Base-by-base conservation (phyloP, 1,284 basidiomycete species). In the Moesziomyces antarcticus region DNA sequence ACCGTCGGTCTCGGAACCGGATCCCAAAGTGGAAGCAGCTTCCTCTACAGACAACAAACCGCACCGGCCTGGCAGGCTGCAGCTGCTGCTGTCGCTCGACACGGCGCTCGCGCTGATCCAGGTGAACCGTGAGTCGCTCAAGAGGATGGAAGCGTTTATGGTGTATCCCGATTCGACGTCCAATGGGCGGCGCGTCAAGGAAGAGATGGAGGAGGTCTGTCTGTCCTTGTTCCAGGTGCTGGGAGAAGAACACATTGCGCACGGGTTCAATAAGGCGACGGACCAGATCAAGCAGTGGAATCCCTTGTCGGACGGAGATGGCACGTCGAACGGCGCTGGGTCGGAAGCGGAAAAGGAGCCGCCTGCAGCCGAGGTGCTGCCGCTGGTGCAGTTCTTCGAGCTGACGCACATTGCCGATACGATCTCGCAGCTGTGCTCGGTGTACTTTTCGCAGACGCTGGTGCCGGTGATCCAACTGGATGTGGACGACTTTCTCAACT, bases 351-450 rank as follows among this genome's bases (percentile, higher is more conserved):
- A 16, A 16, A n/a, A 43, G 41, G 55, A n/a, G 7, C 47, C 13
- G 40, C 40, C 16, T 24, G n/a, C 24, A 33, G 90, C 3, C 88
- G 91, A 74, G 20, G 94, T 98, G 1, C 93, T 94, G 0, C 94
- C 96, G 0, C 85, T 99, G 1, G 86, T 97, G 46, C 94, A 98
- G 84, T 99, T 99, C 85, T 98, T 99, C 77, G 96, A 98, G 86
- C 87, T 99, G 18, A 95, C 97, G 0, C 96, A 99, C 85, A 88
- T 98, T 18, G 97, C 94, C 0, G 96, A 99, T 84, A 99, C 93
- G 20, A 97, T 99, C 52, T 93, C 95, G 85, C 93, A 92, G 27
- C 97, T 99, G 90, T 90, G 97, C 2, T 93, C 98, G 77, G 96
- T 98, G 1, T 99, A 96, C 85, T 99, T 95, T 81, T 94, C 98